phyloP scores from a whole-genome alignment of 176 grass and related monocot species.

The Oryza nivara region DNA sequence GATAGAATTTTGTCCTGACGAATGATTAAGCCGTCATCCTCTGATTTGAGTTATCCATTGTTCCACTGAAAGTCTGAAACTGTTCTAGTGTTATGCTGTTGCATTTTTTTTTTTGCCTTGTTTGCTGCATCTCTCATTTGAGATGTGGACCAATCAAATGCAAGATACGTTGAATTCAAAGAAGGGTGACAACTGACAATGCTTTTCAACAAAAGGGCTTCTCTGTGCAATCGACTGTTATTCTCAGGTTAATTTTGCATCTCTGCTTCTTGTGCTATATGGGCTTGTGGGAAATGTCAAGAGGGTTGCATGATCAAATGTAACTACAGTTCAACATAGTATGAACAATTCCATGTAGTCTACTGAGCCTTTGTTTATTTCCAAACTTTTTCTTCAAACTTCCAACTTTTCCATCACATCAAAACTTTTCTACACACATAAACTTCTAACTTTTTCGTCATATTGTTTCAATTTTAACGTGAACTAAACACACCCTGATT shows the following conservation, averaged over 20 bases:
- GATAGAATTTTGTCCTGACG: background rate
- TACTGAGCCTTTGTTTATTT: background rate
- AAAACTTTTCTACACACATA: too few relatives aligned
- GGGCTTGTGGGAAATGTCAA: background rate
- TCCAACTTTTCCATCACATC: too few relatives aligned
- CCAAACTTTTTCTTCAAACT: too few relatives aligned
- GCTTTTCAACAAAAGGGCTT: constrained; percentile 94
- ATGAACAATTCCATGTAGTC: background rate
- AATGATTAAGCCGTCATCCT: background rate
- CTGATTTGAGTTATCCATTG: background rate
- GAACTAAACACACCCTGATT: background rate
- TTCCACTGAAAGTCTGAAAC: constrained; percentile 29
- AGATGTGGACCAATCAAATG: constrained; percentile 99
- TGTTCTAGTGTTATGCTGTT: constrained; percentile 10
- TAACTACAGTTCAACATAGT: background rate
- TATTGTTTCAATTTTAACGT: too few relatives aligned
- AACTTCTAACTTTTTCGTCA: too few relatives aligned
- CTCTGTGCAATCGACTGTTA: constrained; percentile 83
- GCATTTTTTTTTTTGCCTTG: constrained; percentile 2
- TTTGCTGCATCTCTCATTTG: constrained; percentile 79
- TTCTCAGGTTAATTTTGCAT: constrained; percentile 64
- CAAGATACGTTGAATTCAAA: constrained; percentile 96
- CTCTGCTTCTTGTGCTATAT: background rate
- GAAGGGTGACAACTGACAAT: constrained; percentile 74
- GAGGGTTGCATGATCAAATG: constrained; percentile 40